Evolutionary conservation across 768 basidiomycete species (phyloP).

Genomic region (Termitomyces heimii): DNA sequence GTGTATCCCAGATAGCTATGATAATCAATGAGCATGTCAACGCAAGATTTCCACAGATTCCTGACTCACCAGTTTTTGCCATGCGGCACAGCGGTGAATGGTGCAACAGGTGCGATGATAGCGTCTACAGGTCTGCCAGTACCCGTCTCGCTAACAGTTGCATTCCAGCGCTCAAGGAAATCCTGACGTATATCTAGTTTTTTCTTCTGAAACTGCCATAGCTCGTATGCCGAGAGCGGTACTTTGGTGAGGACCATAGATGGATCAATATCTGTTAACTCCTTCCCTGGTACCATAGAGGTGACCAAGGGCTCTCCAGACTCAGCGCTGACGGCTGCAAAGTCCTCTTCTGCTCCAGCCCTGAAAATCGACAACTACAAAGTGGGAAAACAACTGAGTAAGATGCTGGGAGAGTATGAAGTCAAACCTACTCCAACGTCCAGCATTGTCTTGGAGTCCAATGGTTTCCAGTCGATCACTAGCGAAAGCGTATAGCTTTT

Average conservation of each 20-base stretch:
- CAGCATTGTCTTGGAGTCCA: constrained; percentile 44
- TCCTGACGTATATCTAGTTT: constrained; percentile 44
- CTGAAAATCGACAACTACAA: neutral
- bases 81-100: constrained; percentile 59
- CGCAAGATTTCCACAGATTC: neutral
- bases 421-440: constrained; percentile 30
- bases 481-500: neutral
- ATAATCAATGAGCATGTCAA: neutral
- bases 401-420: neutral
- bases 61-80: constrained; percentile 44
- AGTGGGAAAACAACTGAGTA: neutral
- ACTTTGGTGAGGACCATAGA: neutral
- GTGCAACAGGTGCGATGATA: constrained; percentile 59
- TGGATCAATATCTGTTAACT: neutral
- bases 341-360: constrained; percentile 11
- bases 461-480: constrained; percentile 70
- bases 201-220: constrained; percentile 62
- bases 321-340: constrained; percentile 23
- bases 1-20: constrained; percentile 49
- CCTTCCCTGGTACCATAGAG: constrained; percentile 34
- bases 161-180: constrained; percentile 61
- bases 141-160: constrained; percentile 41
- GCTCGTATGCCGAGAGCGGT: constrained; percentile 37
- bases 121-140: constrained; percentile 76
- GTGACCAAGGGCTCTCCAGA: constrained; percentile 52